These are phyloP conservation scores for Spiraea crenata DNA, from an alignment of 331 rosid genomes.

Conservation along the genomic window DNA sequence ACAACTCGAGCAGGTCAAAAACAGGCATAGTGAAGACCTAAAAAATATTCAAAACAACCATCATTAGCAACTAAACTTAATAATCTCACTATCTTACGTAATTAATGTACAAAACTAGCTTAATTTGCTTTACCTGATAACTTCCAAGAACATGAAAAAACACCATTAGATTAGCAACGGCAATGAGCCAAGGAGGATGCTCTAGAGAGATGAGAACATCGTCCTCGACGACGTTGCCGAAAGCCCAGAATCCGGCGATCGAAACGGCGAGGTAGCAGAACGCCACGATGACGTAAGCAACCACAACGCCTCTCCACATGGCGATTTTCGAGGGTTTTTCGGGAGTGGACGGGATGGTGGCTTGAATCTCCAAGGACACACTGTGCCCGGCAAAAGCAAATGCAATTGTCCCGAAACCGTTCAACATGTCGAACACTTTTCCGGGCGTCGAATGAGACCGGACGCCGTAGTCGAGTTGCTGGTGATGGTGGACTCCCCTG, in stretches of 20 bases:
- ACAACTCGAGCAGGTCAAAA: conserved; percentile 51
- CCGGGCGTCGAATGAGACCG: conserved; percentile 32
- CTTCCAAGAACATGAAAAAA: conserved; percentile 69
- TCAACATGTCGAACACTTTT: conserved; percentile 37
- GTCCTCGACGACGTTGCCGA: conserved; percentile 50
- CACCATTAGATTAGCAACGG: conserved; percentile 58
- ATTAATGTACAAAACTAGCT: neutral
- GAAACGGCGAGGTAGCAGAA: conserved; percentile 48
- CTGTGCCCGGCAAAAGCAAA: conserved; percentile 74
- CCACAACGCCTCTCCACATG: conserved; percentile 62
- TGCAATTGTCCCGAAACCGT: conserved; percentile 64
- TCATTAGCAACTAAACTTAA: no score
- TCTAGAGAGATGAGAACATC: conserved; percentile 62
- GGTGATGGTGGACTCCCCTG: conserved; percentile 18
- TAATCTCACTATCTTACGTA: no score
- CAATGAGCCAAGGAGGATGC: conserved; percentile 54
- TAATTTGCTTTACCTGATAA: conserved; percentile 44
- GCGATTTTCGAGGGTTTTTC: conserved; percentile 52
- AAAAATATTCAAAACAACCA: neutral
- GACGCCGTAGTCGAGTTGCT: conserved; percentile 26
- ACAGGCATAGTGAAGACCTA: conserved; percentile 70
- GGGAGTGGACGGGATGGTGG: conserved; percentile 65
- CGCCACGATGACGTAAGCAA: conserved; percentile 50
- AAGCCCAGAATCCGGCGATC: conserved; percentile 64
- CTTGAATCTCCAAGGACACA: conserved; percentile 69